Base-by-base conservation (phyloP, 2,329 filamentous ascomycete genomes). In the Daldinia sp. region DNA sequence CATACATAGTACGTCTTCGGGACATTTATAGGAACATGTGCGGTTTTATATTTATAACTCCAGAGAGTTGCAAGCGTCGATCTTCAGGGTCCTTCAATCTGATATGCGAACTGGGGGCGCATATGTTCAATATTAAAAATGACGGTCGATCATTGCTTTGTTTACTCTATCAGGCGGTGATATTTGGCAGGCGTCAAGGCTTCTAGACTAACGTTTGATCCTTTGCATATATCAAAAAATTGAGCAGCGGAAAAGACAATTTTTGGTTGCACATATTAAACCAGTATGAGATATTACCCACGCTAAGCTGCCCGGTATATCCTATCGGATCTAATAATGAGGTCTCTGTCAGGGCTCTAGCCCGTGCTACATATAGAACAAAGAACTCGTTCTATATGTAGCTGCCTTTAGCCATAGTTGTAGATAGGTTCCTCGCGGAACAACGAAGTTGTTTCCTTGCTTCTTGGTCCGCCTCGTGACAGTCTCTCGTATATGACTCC, bases 1-100 rank as follows among this genome's bases (percentile, higher is more conserved):
- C 58, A 55, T 56, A 58, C 29, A 23, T 9, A n/a, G n/a, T n/a
- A n/a, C n/a, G n/a, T n/a, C n/a, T 30, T 37, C 53, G 13, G 41
- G 53, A n/a, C 47, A 57, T 61, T 43, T 35, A 47, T 11, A 52
- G 15, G 27, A 32, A 15, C 56, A 60, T 60, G 56, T 55, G 47
- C n/a, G 37, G 13, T 41, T 49, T 39, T 48, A 27, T 23, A n/a
- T 57, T 48, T 25, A 35, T 27, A n/a, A 37, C 43, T 39, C 15
- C 2, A 35, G n/a, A 15, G 17, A 21, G 23, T 51, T 32, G 8
- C 19, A n/a, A 4, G 45, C 10, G 17, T 48, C 17, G 29, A 29
- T 13, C 13, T 27, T 11, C n/a, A 45, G 32, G 19, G 17, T 39
- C 15, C 6, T 15, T 32, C 3, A 27, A 37, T 29, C 30, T 29